phyloP scores from a whole-genome alignment of 1,139 yeast species.

The Eremothecium gossypii region DNA sequence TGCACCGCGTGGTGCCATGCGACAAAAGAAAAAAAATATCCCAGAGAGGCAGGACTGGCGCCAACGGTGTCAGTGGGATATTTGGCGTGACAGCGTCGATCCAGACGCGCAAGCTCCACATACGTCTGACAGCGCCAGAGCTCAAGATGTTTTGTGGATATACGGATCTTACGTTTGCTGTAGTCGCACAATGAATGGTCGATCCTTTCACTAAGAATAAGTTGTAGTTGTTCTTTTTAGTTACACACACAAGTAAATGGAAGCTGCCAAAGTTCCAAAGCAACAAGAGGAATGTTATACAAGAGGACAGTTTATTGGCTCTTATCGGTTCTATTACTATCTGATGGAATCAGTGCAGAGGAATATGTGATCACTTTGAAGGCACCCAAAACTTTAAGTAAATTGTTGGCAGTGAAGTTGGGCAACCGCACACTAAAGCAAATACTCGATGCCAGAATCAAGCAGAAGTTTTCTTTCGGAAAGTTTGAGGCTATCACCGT shows the following conservation, averaged over 20 bases:
- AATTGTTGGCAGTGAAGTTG: conserved; percentile 17
- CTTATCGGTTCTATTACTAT: conserved; percentile 3
- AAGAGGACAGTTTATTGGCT: conserved; percentile 3
- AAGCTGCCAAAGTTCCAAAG: conserved; percentile 1
- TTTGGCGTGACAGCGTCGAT: too few relatives aligned
- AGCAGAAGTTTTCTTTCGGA: conserved; percentile 45
- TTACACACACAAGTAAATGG: conserved; percentile 1
- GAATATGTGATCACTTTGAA: conserved; percentile 26
- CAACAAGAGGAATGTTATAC: conserved; percentile 4
- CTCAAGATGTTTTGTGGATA: background rate
- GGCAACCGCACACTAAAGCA: conserved; percentile 18
- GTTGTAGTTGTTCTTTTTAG: background rate
- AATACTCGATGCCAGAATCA: conserved; percentile 19
- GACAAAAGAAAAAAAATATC: too few relatives aligned
- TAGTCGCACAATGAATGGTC: too few relatives aligned
- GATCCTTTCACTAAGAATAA: too few relatives aligned
- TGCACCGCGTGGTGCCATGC: too few relatives aligned
- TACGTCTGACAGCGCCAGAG: too few relatives aligned
- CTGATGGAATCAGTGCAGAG: conserved; percentile 6
- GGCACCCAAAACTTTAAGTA: conserved; percentile 18
- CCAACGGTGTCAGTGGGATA: background rate
- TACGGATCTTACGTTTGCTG: background rate
- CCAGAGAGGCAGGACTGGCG: background rate
- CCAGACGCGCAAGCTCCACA: too few relatives aligned
- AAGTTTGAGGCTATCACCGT: conserved; percentile 58